phyloP scores from a whole-genome alignment of 1,139 yeast species.

The Blastobotrys ciferrii region DNA sequence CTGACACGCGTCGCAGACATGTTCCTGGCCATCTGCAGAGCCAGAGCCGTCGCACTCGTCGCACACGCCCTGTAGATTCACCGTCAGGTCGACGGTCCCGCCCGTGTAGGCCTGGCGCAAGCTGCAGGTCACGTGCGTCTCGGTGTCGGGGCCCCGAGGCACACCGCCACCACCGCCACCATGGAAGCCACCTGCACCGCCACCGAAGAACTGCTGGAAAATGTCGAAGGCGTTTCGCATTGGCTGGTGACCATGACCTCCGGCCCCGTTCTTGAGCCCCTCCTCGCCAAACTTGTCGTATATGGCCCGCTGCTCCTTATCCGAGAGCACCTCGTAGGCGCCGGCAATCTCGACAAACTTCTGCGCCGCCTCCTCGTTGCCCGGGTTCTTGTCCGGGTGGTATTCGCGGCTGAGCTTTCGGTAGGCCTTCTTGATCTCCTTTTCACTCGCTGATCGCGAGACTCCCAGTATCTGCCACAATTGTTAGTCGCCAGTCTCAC shows the following conservation, averaged over 20 bases:
- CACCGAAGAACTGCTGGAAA: constrained; percentile 75
- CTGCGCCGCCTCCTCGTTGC: constrained; percentile 76
- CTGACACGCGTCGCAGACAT: constrained; percentile 62
- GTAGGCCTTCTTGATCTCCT: constrained; percentile 84
- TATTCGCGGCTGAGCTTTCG: constrained; percentile 78
- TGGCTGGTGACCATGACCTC: constrained; percentile 43
- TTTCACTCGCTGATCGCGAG: constrained; percentile 64
- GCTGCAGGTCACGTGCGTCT: constrained; percentile 54
- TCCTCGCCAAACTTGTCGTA: constrained; percentile 87
- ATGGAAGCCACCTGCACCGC: constrained; percentile 31
- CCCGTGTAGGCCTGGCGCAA: constrained; percentile 73
- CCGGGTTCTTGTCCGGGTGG: constrained; percentile 93
- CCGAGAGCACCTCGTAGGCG: constrained; percentile 86
- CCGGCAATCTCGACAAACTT: constrained; percentile 88
- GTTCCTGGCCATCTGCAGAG: constrained; percentile 69
- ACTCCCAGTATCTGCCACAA: constrained; percentile 58
- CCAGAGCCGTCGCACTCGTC: constrained; percentile 80
- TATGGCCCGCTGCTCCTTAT: constrained; percentile 64
- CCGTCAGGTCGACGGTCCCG: constrained; percentile 54
- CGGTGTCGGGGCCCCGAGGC: constrained; percentile 65
- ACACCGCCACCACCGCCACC: constrained; percentile 42
- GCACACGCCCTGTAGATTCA: constrained; percentile 74
- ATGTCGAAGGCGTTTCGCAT: constrained; percentile 63
- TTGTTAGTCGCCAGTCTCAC: neutral
- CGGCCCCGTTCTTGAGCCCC: constrained; percentile 51